These are phyloP conservation scores for Themeda triandra DNA, from an alignment of 176 grass and related monocot species.

Conservation along the genomic window DNA sequence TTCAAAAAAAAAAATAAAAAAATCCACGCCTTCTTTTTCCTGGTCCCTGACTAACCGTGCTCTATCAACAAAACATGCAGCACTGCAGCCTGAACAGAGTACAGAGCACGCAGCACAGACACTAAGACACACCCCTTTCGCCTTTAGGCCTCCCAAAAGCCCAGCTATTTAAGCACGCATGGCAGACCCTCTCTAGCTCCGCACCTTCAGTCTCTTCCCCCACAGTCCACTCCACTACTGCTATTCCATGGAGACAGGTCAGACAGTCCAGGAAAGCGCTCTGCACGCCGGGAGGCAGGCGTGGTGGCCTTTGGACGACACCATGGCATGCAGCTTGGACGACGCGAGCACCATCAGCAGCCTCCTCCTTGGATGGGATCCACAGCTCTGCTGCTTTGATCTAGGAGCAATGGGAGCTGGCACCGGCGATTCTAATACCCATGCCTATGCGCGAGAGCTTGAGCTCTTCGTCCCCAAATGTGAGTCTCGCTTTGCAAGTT, in stretches of 20 bases:
- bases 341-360: background rate
- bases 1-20: too few species aligned
- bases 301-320: slow-evolving; percentile 35
- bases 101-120: background rate
- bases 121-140: slow-evolving; percentile 11
- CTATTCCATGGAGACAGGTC: slow-evolving; percentile 22
- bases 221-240: background rate
- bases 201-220: background rate
- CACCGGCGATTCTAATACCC: background rate
- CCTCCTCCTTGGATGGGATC: slow-evolving; percentile 34
- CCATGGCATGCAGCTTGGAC: slow-evolving; percentile 41
- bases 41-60: slow-evolving; percentile 42
- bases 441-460: background rate
- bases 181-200: background rate
- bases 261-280: slow-evolving; percentile 26
- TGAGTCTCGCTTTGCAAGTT: background rate
- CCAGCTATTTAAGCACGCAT: slow-evolving; percentile 54
- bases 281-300: slow-evolving; percentile 27
- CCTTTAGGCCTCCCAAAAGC: slow-evolving; percentile 49
- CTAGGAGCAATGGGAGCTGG: background rate
- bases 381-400: slow-evolving; percentile 34
- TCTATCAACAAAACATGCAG: slow-evolving; percentile 38
- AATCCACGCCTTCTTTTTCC: slow-evolving; percentile 26
- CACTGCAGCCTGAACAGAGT: slow-evolving; percentile 32
- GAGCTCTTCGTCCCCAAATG: slow-evolving; percentile 39